Conservation (phyloP, 2,329 filamentous ascomycete genomes). For the Westerdykella ornata region DNA sequence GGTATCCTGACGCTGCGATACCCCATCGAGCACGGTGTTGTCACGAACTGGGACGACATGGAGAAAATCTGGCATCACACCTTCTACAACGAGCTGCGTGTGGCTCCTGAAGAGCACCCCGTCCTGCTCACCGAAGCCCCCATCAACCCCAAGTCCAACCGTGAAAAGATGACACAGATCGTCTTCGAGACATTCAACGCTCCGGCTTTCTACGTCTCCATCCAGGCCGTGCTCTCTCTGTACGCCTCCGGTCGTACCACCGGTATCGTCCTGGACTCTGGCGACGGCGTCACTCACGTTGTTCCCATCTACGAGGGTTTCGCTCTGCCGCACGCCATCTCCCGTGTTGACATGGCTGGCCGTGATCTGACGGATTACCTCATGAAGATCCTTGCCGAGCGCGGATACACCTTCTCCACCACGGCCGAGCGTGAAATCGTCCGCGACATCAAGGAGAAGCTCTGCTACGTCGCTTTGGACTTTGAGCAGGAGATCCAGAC, state of each 20-base stretch:
- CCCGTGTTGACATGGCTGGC: conserved; percentile 99
- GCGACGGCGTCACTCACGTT: conserved; percentile 99
- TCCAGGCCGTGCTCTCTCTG: conserved; percentile 97
- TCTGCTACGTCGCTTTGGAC: conserved; percentile 99
- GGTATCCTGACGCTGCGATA: conserved; percentile 99
- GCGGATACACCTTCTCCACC: conserved; percentile 99
- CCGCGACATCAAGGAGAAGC: conserved; percentile 99
- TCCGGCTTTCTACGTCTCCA: conserved; percentile 99
- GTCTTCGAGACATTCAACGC: conserved; percentile 99
- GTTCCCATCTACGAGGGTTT: conserved; percentile 99
- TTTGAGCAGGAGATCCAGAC: conserved; percentile 99
- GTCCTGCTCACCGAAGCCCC: conserved; percentile 98
- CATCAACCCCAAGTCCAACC: conserved; percentile 99
- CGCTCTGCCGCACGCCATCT: conserved; percentile 98
- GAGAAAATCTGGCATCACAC: conserved; percentile 99
- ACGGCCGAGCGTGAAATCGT: conserved; percentile 99
- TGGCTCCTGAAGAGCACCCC: conserved; percentile 99
- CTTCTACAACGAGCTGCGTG: conserved; percentile 99
- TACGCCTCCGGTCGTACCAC: conserved; percentile 99
- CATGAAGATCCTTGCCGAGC: conserved; percentile 99
- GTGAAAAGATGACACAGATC: conserved; percentile 99
- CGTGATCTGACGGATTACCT: conserved; percentile 99
- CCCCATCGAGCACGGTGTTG: conserved; percentile 99
- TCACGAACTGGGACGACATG: conserved; percentile 99
- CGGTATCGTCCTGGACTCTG: conserved; percentile 99